Percentiles rank a stretch among this genome's conserved stretches.
These are phyloP conservation scores for Dispira simplex DNA, from an alignment of 192 early-diverging fungal genomes.

Conservation along the genomic window DNA sequence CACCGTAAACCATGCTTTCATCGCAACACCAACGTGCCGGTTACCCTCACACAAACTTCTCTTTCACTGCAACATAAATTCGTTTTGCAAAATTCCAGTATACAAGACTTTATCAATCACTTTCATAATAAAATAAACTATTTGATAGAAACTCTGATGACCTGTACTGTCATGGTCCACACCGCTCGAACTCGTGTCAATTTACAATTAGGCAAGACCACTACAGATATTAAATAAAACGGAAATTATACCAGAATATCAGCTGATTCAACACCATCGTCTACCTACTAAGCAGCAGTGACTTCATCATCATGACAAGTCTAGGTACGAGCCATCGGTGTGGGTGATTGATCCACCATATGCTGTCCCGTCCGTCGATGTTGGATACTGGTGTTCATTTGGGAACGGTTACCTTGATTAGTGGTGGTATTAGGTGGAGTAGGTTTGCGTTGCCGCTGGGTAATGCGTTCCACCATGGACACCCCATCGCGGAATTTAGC, in stretches of 20 bases:
- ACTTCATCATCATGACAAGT: not conserved
- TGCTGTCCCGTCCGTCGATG: not conserved
- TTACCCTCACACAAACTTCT: no score
- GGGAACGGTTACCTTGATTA: not conserved
- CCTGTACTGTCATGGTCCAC: not conserved
- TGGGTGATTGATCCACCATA: not conserved
- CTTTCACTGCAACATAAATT: not conserved
- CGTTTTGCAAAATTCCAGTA: not conserved
- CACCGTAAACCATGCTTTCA: no score
- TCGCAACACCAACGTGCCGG: no score
- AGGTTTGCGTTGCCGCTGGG: conserved; percentile 7
- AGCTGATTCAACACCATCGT: not conserved
- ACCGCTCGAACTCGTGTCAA: not conserved
- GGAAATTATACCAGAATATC: not conserved
- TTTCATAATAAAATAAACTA: not conserved
- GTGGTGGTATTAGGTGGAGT: not conserved
- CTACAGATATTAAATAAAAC: not conserved
- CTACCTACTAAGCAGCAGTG: not conserved
- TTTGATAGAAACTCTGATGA: not conserved
- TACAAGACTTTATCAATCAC: not conserved
- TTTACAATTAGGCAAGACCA: not conserved
- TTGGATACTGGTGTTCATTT: not conserved
- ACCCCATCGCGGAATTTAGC: conserved; percentile 91
- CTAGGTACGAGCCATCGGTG: not conserved
- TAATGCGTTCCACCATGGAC: conserved; percentile 66